These are phyloP conservation scores for Pseudofabraea citricarpa DNA, from an alignment of 2,329 filamentous ascomycete species.

Conservation along the genomic window DNA sequence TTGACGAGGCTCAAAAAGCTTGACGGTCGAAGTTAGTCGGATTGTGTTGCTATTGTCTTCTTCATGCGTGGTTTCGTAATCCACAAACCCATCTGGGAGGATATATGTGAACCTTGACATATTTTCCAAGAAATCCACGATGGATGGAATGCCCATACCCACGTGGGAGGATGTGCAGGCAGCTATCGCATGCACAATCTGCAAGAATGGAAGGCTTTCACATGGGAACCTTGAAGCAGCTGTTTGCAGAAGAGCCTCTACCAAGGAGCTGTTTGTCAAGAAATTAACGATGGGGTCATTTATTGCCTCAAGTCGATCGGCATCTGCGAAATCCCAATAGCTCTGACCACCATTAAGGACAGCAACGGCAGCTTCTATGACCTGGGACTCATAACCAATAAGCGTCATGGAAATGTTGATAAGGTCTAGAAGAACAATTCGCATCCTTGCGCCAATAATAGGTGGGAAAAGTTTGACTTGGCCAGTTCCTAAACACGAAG, in stretches of 20 bases:
- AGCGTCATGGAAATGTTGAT: slow-evolving; percentile 23
- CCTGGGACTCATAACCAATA: slow-evolving; percentile 29
- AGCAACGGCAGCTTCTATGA: slow-evolving; percentile 27
- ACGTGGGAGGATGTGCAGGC: slow-evolving; percentile 35
- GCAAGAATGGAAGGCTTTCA: slow-evolving; percentile 75
- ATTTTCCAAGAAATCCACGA: slow-evolving; percentile 61
- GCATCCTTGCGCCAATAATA: slow-evolving; percentile 31
- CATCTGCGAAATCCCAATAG: slow-evolving; percentile 27
- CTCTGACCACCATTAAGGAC: slow-evolving; percentile 21
- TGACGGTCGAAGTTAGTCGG: slow-evolving; percentile 57
- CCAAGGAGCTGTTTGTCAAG: slow-evolving; percentile 41
- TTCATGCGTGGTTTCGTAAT: slow-evolving; percentile 75
- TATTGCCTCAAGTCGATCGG: slow-evolving; percentile 10
- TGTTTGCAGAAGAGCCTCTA: slow-evolving; percentile 32
- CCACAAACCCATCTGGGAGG: slow-evolving; percentile 66
- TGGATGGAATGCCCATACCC: slow-evolving; percentile 34
- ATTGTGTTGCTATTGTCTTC: slow-evolving; percentile 83
- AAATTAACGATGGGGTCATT: slow-evolving; percentile 41
- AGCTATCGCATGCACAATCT: slow-evolving; percentile 63
- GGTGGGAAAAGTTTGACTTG: slow-evolving; percentile 32
- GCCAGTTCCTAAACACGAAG: slow-evolving; percentile 34
- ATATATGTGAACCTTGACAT: slow-evolving; percentile 73
- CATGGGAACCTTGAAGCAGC: slow-evolving; percentile 78
- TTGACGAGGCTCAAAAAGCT: slow-evolving; percentile 52
- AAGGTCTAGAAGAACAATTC: slow-evolving; percentile 28